Evolutionary conservation across 2,329 filamentous ascomycete genomes (phyloP).

Genomic region (Cordyceps tenuipes): DNA sequence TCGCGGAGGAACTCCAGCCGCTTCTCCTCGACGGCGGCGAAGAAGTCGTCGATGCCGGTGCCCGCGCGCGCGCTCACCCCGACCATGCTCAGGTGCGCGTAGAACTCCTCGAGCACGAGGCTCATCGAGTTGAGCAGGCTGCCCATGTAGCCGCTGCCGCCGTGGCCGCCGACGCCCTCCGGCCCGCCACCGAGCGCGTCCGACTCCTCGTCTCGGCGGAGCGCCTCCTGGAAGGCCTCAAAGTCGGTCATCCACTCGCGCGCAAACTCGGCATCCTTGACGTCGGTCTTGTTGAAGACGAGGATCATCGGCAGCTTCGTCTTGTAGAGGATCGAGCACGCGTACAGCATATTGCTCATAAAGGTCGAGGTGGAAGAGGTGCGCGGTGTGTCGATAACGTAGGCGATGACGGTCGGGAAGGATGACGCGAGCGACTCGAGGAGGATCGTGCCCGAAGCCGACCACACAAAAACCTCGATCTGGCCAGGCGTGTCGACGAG

Average conservation of each 20-base stretch:
- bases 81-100: slow-evolving; percentile 85
- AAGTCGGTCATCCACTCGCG: slow-evolving; percentile 99
- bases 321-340: slow-evolving; percentile 97
- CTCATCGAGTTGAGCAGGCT: slow-evolving; percentile 96
- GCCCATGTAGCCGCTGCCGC: slow-evolving; percentile 91
- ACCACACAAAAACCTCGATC: slow-evolving; percentile 99
- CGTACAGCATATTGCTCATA: slow-evolving; percentile 99
- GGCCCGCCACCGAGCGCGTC: slow-evolving; percentile 62
- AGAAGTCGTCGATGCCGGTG: slow-evolving; percentile 87
- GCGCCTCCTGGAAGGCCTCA: slow-evolving; percentile 83
- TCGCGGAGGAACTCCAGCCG: slow-evolving; percentile 79
- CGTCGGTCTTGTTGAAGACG: slow-evolving; percentile 98
- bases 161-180: slow-evolving; percentile 58
- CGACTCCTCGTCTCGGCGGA: slow-evolving; percentile 69
- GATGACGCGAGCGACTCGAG: slow-evolving; percentile 87
- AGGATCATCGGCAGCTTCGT: slow-evolving; percentile 97
- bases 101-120: slow-evolving; percentile 94
- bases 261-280: slow-evolving; percentile 81
- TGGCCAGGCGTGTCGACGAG: slow-evolving; percentile 93
- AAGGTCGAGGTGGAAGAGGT: slow-evolving; percentile 92
- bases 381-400: slow-evolving; percentile 93
- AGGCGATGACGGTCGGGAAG: slow-evolving; percentile 94
- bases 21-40: slow-evolving; percentile 80
- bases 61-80: slow-evolving; percentile 91
- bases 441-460: slow-evolving; percentile 86